These are phyloP conservation scores for Oenanthe sinensis DNA, from an alignment of 129 eudicot species.

Conservation along the genomic window DNA sequence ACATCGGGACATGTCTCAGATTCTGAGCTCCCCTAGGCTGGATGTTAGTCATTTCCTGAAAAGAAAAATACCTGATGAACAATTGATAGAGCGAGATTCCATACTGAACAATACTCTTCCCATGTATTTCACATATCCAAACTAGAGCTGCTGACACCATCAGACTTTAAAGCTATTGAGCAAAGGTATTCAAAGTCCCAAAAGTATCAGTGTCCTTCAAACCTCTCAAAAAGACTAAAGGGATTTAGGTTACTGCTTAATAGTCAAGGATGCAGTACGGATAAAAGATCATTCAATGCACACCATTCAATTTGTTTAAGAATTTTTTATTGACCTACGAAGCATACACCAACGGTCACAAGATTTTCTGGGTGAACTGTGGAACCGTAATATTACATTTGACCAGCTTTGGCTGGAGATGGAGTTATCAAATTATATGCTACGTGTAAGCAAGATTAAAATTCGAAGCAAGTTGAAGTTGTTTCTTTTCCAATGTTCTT, in stretches of 20 bases:
- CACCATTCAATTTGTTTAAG: background rate
- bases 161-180: background rate
- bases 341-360: background rate
- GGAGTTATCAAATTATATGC: background rate
- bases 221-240: background rate
- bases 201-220: background rate
- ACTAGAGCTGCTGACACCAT: background rate
- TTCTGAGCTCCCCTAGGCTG: constrained; percentile 41
- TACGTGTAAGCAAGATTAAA: background rate
- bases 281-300: background rate
- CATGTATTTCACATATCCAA: background rate
- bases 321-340: background rate
- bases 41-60: constrained; percentile 6
- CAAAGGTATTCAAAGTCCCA: background rate
- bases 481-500: background rate
- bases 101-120: background rate
- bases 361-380: background rate
- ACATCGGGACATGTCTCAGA: constrained; percentile 54
- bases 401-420: constrained; percentile 3
- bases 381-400: background rate
- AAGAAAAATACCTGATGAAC: background rate
- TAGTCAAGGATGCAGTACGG: background rate
- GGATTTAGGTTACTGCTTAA: background rate
- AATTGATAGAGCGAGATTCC: background rate
- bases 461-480: background rate